These are phyloP conservation scores for Scleroderma bovista DNA, from an alignment of 768 basidiomycete genomes.

Conservation along the genomic window DNA sequence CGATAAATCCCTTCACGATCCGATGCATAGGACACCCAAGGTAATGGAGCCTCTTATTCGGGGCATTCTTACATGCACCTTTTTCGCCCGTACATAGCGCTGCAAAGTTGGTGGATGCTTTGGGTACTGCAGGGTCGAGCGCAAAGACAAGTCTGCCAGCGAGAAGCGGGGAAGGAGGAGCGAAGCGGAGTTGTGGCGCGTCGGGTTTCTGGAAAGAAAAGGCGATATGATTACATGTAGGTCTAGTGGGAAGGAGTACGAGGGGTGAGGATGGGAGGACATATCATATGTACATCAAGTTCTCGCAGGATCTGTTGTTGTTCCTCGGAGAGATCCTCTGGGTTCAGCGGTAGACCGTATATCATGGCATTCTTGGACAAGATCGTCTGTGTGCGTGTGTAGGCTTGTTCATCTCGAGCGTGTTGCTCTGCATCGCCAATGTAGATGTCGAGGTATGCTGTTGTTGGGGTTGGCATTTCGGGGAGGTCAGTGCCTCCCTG, in stretches of 20 bases:
- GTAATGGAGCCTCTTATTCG: slow-evolving; percentile 42
- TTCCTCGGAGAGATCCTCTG: slow-evolving; percentile 37
- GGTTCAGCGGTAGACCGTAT: slow-evolving; percentile 37
- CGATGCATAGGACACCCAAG: slow-evolving; percentile 40
- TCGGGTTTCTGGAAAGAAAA: slow-evolving; percentile 21
- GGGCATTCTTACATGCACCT: slow-evolving; percentile 41
- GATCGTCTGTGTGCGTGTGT: slow-evolving; percentile 28
- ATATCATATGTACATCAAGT: slow-evolving; percentile 31
- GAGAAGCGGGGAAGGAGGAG: slow-evolving; percentile 33
- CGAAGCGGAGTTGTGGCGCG: slow-evolving; percentile 23
- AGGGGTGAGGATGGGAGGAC: background rate
- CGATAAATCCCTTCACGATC: slow-evolving; percentile 43
- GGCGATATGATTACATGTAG: too few relatives aligned
- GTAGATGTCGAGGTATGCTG: slow-evolving; percentile 37
- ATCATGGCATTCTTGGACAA: slow-evolving; percentile 34
- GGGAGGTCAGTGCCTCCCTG: too few relatives aligned
- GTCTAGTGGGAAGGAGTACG: background rate
- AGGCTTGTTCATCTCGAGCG: slow-evolving; percentile 20
- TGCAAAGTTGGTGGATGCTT: slow-evolving; percentile 44
- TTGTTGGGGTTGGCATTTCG: background rate
- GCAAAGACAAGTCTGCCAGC: slow-evolving; percentile 39
- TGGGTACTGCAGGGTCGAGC: slow-evolving; percentile 38
- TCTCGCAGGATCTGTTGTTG: slow-evolving; percentile 42
- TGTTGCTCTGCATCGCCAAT: slow-evolving; percentile 33
- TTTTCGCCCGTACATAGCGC: slow-evolving; percentile 43